Percentiles rank a stretch among this genome's conserved stretches.
These are phyloP conservation scores for Grifola frondosa DNA, from an alignment of 1,284 basidiomycete species.

Conservation along the genomic window DNA sequence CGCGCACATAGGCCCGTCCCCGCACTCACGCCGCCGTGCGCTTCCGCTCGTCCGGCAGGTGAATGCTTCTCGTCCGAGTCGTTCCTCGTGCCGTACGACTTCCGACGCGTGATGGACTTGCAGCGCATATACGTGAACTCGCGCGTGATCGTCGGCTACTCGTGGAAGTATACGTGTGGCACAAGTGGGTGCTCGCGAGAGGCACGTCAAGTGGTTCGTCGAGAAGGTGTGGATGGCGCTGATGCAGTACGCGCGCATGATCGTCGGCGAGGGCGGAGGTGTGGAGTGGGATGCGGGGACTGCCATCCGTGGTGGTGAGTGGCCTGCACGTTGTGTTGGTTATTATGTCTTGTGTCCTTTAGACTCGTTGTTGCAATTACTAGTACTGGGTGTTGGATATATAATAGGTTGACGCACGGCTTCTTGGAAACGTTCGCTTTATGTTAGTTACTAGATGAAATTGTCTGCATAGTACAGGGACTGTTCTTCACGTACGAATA, in stretches of 20 bases:
- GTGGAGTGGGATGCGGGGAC: slow-evolving; percentile 40
- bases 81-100: slow-evolving; percentile 54
- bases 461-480: no score
- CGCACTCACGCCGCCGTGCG: slow-evolving; percentile 38
- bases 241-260: slow-evolving; percentile 37
- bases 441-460: no score
- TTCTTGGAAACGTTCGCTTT: no score
- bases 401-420: no score
- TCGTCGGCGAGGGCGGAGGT: slow-evolving; percentile 37
- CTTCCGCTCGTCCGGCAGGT: slow-evolving; percentile 35
- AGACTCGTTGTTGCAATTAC: no score
- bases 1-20: slow-evolving; percentile 30
- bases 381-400: no score
- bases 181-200: slow-evolving; percentile 46
- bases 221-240: slow-evolving; percentile 38
- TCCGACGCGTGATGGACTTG: slow-evolving; percentile 46
- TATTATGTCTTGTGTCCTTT: no score
- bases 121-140: slow-evolving; percentile 47
- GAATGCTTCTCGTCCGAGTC: slow-evolving; percentile 54
- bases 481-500: no score
- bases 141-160: slow-evolving; percentile 39
- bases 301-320: slow-evolving; percentile 38
- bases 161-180: slow-evolving; percentile 43
- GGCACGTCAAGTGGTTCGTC: slow-evolving; percentile 46
- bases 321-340: no score